A percentile compares a stretch with the other conserved stretches of the same genome.
phyloP scores from a whole-genome alignment of 2,329 filamentous ascomycete genomes.

The Helotiales sp. region DNA sequence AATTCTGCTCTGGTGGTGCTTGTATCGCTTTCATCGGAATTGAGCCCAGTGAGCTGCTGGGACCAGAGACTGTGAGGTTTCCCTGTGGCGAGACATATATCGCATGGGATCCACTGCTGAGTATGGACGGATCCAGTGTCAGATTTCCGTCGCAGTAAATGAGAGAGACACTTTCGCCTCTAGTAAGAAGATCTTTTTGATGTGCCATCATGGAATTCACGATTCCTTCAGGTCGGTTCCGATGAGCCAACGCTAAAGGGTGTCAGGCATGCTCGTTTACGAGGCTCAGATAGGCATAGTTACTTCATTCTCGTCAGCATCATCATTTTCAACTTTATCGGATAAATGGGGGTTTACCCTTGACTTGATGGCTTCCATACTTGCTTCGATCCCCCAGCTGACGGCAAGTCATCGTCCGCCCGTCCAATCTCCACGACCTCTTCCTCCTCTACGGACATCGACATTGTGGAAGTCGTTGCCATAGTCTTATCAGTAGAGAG shows the following conservation, averaged over 20 bases:
- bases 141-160: slow-evolving; percentile 14
- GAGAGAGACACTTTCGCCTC: slow-evolving; percentile 13
- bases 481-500: too few species aligned
- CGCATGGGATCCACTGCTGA: slow-evolving; percentile 13
- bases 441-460: not conserved
- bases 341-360: not conserved
- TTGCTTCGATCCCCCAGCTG: not conserved
- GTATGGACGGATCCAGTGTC: slow-evolving; percentile 9
- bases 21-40: not conserved
- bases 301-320: not conserved
- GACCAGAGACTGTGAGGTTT: not conserved
- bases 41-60: not conserved
- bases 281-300: not conserved
- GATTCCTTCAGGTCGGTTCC: slow-evolving; percentile 2
- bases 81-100: slow-evolving; percentile 18
- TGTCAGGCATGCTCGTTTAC: not conserved
- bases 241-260: not conserved
- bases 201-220: slow-evolving; percentile 12
- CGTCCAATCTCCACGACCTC: slow-evolving; percentile 1
- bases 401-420: not conserved
- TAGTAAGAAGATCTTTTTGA: slow-evolving; percentile 2
- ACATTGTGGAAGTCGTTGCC: not conserved
- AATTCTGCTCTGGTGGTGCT: not conserved
- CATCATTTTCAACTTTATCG: not conserved
- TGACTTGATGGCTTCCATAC: slow-evolving; percentile 9